A percentile compares a stretch with the other conserved stretches of the same genome.
These are phyloP conservation scores for Haplographium delicatum DNA, from an alignment of 495 filamentous ascomycete species.

Conservation along the genomic window DNA sequence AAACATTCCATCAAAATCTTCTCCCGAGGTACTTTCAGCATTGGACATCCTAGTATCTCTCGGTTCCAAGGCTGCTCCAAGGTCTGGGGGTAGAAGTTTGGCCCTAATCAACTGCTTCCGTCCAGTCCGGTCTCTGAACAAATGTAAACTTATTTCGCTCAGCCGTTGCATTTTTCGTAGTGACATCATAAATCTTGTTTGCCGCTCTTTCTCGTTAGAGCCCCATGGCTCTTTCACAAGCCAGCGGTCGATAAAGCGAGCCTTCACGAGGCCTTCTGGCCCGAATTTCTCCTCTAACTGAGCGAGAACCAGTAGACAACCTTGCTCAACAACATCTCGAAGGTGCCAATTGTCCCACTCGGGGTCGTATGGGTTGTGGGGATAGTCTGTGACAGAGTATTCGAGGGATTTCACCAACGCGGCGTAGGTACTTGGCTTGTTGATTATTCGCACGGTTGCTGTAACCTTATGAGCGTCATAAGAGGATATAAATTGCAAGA, in stretches of 20 bases:
- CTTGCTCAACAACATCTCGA: slow-evolving; percentile 46
- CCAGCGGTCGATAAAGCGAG: slow-evolving; percentile 51
- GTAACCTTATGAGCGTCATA: slow-evolving; percentile 13
- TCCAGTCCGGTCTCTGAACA: slow-evolving; percentile 34
- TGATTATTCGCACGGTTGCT: slow-evolving; percentile 28
- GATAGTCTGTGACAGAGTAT: slow-evolving; percentile 40
- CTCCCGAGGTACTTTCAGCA: slow-evolving; percentile 18
- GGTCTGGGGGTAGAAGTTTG: slow-evolving; percentile 29
- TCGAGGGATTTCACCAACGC: slow-evolving; percentile 49
- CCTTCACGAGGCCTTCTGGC: slow-evolving; percentile 37
- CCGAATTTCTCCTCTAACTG: slow-evolving; percentile 39
- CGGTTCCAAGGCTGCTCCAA: neutral
- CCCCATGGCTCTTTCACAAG: slow-evolving; percentile 53
- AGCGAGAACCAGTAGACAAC: slow-evolving; percentile 41
- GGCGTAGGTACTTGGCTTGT: slow-evolving; percentile 37
- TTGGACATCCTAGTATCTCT: slow-evolving; percentile 15
- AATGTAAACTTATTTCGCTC: slow-evolving; percentile 34
- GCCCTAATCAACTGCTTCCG: slow-evolving; percentile 36
- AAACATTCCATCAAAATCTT: slow-evolving; percentile 23
- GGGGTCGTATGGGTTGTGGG: slow-evolving; percentile 41
- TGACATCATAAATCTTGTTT: slow-evolving; percentile 40
- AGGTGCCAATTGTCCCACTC: slow-evolving; percentile 47
- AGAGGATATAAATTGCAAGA: neutral
- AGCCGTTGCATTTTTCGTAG: slow-evolving; percentile 39
- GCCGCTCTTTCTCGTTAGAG: slow-evolving; percentile 34